Evolutionary conservation across 1,139 yeast genomes (phyloP).

Genomic region (Lodderomyces elongisporus): DNA sequence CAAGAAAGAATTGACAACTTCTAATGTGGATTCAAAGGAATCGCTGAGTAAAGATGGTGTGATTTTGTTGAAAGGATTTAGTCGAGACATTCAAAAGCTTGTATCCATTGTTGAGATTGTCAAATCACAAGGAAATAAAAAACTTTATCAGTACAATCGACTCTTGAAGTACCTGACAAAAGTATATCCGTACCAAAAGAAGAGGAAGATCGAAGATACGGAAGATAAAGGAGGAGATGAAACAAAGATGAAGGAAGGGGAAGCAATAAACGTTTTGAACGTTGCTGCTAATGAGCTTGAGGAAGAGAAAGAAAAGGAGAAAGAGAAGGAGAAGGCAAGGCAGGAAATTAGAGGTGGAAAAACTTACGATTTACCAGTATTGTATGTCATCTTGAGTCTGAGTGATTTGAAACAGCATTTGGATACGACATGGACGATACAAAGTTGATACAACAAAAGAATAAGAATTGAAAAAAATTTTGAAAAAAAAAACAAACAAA

Average conservation of each 20-base stretch:
- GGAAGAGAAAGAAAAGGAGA: conserved; percentile 2
- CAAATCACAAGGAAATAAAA: conserved; percentile 13
- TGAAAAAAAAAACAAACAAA: too few species aligned
- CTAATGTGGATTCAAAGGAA: too few species aligned
- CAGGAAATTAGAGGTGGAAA: conserved; percentile 15
- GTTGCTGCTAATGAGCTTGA: conserved; percentile 2
- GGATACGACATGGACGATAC: conserved; percentile 14
- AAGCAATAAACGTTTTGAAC: conserved; percentile 2
- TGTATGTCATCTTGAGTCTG: conserved; percentile 15
- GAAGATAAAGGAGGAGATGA: conserved; percentile 2
- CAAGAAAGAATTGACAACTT: too few species aligned
- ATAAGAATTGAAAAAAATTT: too few species aligned
- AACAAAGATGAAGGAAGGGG: conserved; percentile 1
- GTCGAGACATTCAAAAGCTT: conserved; percentile 21
- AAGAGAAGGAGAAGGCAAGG: conserved; percentile 3
- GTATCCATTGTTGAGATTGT: conserved; percentile 26
- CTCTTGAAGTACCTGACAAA: conserved; percentile 7
- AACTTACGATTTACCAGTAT: conserved; percentile 18
- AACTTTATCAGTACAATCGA: conserved; percentile 11
- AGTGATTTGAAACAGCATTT: conserved; percentile 7
- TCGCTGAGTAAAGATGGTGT: too few species aligned
- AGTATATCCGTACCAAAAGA: conserved; percentile 11
- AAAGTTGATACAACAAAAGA: conserved; percentile 6
- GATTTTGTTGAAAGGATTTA: conserved; percentile 16
- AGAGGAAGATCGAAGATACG: conserved; percentile 3